These are phyloP conservation scores for Luvunga scandens DNA, from an alignment of 345 rosid species.

Conservation along the genomic window DNA sequence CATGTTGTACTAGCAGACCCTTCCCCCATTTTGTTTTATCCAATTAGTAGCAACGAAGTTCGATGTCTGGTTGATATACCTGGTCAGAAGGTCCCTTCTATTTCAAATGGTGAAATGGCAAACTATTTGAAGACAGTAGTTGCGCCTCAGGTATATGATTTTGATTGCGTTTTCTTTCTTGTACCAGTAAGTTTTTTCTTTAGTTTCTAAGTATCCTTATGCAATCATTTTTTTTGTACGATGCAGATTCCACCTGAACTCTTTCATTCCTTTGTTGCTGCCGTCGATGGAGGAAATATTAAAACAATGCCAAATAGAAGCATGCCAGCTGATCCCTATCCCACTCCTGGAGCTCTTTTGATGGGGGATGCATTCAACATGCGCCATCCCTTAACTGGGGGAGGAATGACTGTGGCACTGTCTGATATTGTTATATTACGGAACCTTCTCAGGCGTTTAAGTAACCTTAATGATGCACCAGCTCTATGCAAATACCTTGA, in stretches of 20 bases:
- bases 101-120: slow-evolving; percentile 55
- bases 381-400: slow-evolving; percentile 68
- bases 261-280: slow-evolving; percentile 35
- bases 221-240: not conserved
- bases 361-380: slow-evolving; percentile 60
- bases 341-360: slow-evolving; percentile 52
- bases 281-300: slow-evolving; percentile 45
- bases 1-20: slow-evolving; percentile 55
- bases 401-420: slow-evolving; percentile 64
- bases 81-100: slow-evolving; percentile 56
- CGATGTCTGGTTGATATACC: slow-evolving; percentile 59
- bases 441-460: slow-evolving; percentile 44
- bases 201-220: not conserved
- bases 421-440: slow-evolving; percentile 53
- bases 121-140: slow-evolving; percentile 46
- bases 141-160: slow-evolving; percentile 46
- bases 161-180: not conserved
- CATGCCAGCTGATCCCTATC: slow-evolving; percentile 56
- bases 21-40: slow-evolving; percentile 58
- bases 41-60: slow-evolving; percentile 53
- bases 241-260: slow-evolving; percentile 45
- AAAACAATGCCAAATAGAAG: slow-evolving; percentile 58
- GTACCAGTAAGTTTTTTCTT: not conserved
- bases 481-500: slow-evolving; percentile 46
- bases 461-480: slow-evolving; percentile 39